phyloP scores from a whole-genome alignment of 306 rosid species.

The Sophora flavescens region DNA sequence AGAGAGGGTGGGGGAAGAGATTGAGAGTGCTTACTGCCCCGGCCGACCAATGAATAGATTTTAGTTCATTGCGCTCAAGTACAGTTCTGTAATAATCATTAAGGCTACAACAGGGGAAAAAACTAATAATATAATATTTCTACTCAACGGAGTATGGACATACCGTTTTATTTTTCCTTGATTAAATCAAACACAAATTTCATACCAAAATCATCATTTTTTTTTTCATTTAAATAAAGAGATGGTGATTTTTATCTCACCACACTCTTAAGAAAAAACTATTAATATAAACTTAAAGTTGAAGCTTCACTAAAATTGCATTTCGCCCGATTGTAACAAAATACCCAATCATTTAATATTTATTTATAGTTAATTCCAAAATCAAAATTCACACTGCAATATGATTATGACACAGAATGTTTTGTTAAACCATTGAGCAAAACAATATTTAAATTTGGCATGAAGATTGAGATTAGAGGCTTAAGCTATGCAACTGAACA shows the following conservation, averaged over 20 bases:
- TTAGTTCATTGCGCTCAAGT: constrained; percentile 84
- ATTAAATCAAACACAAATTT: constrained; percentile 22
- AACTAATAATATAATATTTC: constrained; percentile 25
- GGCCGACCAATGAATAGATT: constrained; percentile 87
- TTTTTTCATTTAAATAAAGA: neutral
- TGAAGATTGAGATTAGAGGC: neutral
- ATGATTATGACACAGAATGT: constrained; percentile 28
- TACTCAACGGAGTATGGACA: neutral
- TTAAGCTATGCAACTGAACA: constrained; percentile 26
- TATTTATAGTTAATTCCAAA: constrained; percentile 26
- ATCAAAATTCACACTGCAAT: constrained; percentile 23
- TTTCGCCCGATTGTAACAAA: neutral
- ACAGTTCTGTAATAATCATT: constrained; percentile 67
- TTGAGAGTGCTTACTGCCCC: constrained; percentile 74
- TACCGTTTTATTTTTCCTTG: constrained; percentile 7
- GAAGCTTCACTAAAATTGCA: constrained; percentile 16
- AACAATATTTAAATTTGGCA: constrained; percentile 28
- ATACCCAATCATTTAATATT: neutral
- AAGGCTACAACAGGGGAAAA: constrained; percentile 60
- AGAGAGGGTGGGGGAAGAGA: constrained; percentile 20
- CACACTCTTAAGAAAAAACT: neutral
- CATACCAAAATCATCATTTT: neutral
- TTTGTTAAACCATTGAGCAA: constrained; percentile 11
- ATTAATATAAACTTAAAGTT: constrained; percentile 17
- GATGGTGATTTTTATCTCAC: neutral